Conservation (phyloP, 2,329 filamentous ascomycete genomes). For the Beauveria sp. region DNA sequence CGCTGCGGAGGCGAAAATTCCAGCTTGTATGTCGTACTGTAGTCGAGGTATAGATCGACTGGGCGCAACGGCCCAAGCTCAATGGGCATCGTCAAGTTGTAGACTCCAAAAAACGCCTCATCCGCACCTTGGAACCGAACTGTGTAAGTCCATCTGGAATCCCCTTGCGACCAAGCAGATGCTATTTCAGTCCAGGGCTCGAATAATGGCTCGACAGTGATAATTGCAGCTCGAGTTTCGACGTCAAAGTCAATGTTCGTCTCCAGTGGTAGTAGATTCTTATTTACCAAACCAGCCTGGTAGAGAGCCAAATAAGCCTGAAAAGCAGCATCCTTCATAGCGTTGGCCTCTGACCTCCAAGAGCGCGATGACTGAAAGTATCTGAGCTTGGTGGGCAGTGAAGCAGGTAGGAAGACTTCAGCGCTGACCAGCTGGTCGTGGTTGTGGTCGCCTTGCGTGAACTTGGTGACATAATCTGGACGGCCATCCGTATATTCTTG, state of each 20-base stretch:
- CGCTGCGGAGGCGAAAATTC: slow-evolving; percentile 15
- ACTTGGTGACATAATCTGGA: slow-evolving; percentile 58
- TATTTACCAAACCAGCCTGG: slow-evolving; percentile 62
- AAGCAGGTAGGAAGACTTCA: slow-evolving; percentile 62
- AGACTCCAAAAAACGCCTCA: slow-evolving; percentile 25
- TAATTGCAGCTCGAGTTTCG: slow-evolving; percentile 28
- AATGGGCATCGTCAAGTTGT: slow-evolving; percentile 37
- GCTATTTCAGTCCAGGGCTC: slow-evolving; percentile 42
- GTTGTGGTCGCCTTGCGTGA: slow-evolving; percentile 22
- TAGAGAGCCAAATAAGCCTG: slow-evolving; percentile 68
- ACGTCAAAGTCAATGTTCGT: slow-evolving; percentile 33
- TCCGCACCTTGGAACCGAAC: slow-evolving; percentile 8
- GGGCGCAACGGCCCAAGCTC: slow-evolving; percentile 28
- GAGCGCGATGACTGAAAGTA: slow-evolving; percentile 15
- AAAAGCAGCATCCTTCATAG: slow-evolving; percentile 75
- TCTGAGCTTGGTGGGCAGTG: slow-evolving; percentile 44
- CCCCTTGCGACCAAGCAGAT: slow-evolving; percentile 29
- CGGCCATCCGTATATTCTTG: slow-evolving; percentile 54
- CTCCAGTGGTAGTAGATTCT: slow-evolving; percentile 63
- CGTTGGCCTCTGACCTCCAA: slow-evolving; percentile 66
- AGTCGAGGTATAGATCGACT: slow-evolving; percentile 35
- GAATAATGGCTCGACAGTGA: slow-evolving; percentile 29
- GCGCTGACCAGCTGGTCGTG: slow-evolving; percentile 36
- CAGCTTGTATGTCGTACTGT: slow-evolving; percentile 26
- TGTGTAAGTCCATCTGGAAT: background rate